Percentiles rank a stretch among this genome's conserved stretches.
Evolutionary conservation across 116 monocot genomes (phyloP).

Genomic region (Iris pallida): DNA sequence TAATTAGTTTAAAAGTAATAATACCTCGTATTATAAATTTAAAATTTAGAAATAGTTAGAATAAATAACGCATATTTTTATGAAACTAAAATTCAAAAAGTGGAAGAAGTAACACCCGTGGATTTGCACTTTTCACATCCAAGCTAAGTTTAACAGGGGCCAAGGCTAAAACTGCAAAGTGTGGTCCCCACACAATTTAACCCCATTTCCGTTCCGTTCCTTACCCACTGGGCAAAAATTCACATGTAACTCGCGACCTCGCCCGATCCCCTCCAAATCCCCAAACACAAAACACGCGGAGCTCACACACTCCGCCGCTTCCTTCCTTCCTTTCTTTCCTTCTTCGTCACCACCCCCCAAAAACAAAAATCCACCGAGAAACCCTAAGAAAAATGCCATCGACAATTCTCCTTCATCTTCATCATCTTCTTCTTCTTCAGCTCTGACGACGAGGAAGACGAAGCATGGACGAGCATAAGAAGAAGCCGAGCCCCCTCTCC

Average conservation of each 20-base stretch:
- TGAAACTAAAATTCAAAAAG: too few species aligned
- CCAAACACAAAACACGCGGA: constrained; percentile 3
- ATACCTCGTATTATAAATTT: too few species aligned
- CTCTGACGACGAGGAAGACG: constrained; percentile 4
- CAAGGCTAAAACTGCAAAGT: too few species aligned
- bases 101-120: too few species aligned
- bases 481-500: constrained; percentile 17
- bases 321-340: neutral
- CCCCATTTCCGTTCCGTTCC: too few species aligned
- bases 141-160: too few species aligned
- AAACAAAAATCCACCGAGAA: constrained; percentile 14
- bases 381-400: constrained; percentile 2
- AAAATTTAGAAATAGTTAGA: too few species aligned
- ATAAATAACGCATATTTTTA: too few species aligned
- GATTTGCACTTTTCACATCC: too few species aligned
- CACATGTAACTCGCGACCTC: constrained; percentile 1
- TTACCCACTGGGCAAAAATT: neutral
- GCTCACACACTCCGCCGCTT: neutral
- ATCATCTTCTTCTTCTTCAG: neutral
- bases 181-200: too few species aligned
- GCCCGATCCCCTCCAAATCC: neutral
- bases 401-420: neutral
- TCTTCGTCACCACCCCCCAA: neutral
- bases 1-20: too few species aligned
- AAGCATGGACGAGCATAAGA: constrained; percentile 4